Base-by-base conservation (phyloP, 169 alveolate genomes). In the Ichthyophthirius multifiliis region DNA sequence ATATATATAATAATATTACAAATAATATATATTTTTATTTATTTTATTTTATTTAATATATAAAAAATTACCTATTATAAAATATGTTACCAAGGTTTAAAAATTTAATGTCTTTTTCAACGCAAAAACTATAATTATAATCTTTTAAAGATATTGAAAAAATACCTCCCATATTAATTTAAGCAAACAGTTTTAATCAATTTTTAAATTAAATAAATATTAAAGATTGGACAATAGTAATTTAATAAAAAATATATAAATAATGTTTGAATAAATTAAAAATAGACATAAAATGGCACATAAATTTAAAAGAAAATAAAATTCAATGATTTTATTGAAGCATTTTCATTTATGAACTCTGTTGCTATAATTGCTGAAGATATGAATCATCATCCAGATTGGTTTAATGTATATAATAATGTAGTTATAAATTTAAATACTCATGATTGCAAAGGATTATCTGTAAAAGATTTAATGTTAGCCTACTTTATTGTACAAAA, bases 371-470 rank as follows among this genome's bases (percentile, higher is more conserved):
- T 78, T 27, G 74, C 84, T 43, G 84, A 78, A 10, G 48, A 78
- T 35, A 78, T 78, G 39, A 65, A 67, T 37, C 84, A 78, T 32
- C 84, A 78, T 35, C 84, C 84, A 43, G 84, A 78, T 65, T 78
- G 84, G 84, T 74, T 63, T 43, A 78, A 78, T 78, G 84, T 78
- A 12, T 78, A 78, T 32, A 78, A 65, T 30, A 18, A 35, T 13
- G 84, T 78, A n/a, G 55, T 64, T 30, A 65, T 78, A 30, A 63
- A 78, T 31, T 39, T 78, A 12, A 78, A 65, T 45, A 78, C 84
- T 64, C 84, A 78, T 32, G 84, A 78, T 78, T 43, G 63, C 12
- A 65, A 73, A 5, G 84, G 84, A 0, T 32, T 78, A 4, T 64
- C 84, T 16, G 65, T 78, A 5, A 78, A 67, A 78, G 84, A 78